A percentile compares a stretch with the other conserved stretches of the same genome.
phyloP scores from a whole-genome alignment of 208 protist genomes.

The Acanthamoeba castellanii region DNA sequence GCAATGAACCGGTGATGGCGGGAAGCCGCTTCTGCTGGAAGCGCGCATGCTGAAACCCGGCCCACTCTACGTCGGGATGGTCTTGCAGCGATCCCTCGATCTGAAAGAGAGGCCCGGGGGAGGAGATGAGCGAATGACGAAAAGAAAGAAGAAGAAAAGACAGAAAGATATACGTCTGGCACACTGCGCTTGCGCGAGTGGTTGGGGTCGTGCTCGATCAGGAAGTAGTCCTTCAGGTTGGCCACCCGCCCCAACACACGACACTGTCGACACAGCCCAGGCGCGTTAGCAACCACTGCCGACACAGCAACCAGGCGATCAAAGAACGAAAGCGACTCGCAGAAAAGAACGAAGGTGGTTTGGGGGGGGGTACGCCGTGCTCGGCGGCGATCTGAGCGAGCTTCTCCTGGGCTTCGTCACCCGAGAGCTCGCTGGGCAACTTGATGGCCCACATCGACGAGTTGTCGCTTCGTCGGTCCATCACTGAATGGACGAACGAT shows the following conservation, averaged over 20 bases:
- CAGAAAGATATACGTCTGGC: background rate
- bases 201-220: conserved; percentile 5
- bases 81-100: background rate
- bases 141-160: background rate
- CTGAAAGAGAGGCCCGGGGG: too few species aligned
- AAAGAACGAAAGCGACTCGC: background rate
- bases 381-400: background rate
- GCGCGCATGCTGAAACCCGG: background rate
- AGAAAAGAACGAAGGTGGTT: background rate
- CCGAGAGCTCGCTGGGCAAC: background rate
- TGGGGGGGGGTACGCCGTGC: background rate
- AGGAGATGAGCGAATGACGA: background rate
- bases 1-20: background rate
- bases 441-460: conserved; percentile 33
- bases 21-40: background rate
- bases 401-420: background rate
- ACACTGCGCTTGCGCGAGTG: conserved; percentile 19
- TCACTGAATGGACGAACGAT: background rate
- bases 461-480: background rate
- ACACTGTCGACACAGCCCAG: background rate
- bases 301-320: background rate
- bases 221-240: conserved; percentile 27
- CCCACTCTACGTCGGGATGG: background rate
- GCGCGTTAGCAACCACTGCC: background rate
- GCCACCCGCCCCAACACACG: background rate